Evolutionary conservation across 176 grass and related monocot species (phyloP).

Genomic region (Triticum aestivum): IWGSC_CS_RefSeq_v2.1 NC_057799.1:108475472-108475971

Average conservation of each 20-base stretch:
- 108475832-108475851: not conserved
- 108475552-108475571: slow-evolving; percentile 68
- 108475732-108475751: slow-evolving; percentile 61
- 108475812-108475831: not conserved
- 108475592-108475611: slow-evolving; percentile 60
- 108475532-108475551: slow-evolving; percentile 93
- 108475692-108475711: not conserved
- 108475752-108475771: slow-evolving; percentile 86
- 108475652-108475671: not conserved
- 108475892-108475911: slow-evolving; percentile 34
- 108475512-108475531: slow-evolving; percentile 57
- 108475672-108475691: not conserved
- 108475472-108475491: slow-evolving; percentile 71
- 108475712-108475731: not conserved
- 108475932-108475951: slow-evolving; percentile 31
- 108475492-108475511: slow-evolving; percentile 67
- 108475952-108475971: slow-evolving; percentile 23
- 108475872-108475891: slow-evolving; percentile 32
- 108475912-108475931: slow-evolving; percentile 36
- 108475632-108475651: not conserved
- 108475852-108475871: slow-evolving; percentile 12
- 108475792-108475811: not conserved
- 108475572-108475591: slow-evolving; percentile 46
- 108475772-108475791: not conserved
- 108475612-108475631: slow-evolving; percentile 65